A percentile compares a stretch with the other conserved stretches of the same genome.
These are phyloP conservation scores for Penicillium sp. DNA, from an alignment of 2,329 filamentous ascomycete genomes.

Conservation along the genomic window DNA sequence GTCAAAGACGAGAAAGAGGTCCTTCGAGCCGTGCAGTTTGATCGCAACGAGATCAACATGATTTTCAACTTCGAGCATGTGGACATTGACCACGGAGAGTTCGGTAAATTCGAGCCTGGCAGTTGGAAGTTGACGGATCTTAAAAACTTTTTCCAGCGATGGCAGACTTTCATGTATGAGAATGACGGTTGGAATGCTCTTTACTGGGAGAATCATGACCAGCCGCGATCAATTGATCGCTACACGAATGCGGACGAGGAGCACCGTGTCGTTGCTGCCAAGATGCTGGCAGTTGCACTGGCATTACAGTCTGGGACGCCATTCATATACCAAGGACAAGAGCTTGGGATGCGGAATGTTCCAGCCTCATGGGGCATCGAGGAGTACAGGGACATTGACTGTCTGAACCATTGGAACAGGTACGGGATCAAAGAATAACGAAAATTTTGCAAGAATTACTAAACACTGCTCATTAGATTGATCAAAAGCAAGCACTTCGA, in stretches of 20 bases:
- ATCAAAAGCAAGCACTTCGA: conserved; percentile 31
- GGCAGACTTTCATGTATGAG: conserved; percentile 61
- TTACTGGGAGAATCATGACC: conserved; percentile 68
- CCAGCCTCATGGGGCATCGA: conserved; percentile 61
- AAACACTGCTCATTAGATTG: conserved; percentile 25
- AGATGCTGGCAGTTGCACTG: conserved; percentile 62
- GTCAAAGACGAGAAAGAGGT: conserved; percentile 53
- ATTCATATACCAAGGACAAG: conserved; percentile 71
- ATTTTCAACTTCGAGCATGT: conserved; percentile 73
- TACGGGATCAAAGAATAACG: conserved; percentile 25
- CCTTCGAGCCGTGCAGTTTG: conserved; percentile 56
- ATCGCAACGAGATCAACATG: conserved; percentile 66
- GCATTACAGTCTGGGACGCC: conserved; percentile 62
- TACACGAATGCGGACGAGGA: conserved; percentile 55
- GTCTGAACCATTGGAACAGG: conserved; percentile 58
- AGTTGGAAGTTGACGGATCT: conserved; percentile 54
- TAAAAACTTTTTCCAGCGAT: conserved; percentile 57
- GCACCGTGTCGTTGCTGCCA: conserved; percentile 54
- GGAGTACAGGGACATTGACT: conserved; percentile 70
- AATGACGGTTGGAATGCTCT: conserved; percentile 66
- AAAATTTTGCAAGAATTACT: neutral
- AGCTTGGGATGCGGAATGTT: conserved; percentile 67
- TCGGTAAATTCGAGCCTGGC: conserved; percentile 52
- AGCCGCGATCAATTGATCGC: conserved; percentile 61
- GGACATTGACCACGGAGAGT: conserved; percentile 56